A percentile compares a stretch with the other conserved stretches of the same genome.
Evolutionary conservation across 1,284 basidiomycete genomes (phyloP).

Genomic region (Sphaerobolus stellatus): DNA sequence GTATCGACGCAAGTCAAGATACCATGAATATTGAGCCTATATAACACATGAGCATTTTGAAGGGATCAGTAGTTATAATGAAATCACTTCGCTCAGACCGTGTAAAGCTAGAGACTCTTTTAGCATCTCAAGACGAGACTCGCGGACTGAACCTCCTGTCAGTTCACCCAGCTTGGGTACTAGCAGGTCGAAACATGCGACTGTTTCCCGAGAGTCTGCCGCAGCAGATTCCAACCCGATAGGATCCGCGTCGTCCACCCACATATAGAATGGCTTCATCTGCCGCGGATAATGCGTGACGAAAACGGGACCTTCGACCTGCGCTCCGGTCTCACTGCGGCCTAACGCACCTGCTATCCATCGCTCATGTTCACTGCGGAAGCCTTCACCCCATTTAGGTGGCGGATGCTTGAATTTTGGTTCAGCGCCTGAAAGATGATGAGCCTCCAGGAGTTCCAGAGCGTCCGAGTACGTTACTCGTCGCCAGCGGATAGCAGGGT

Average conservation of each 20-base stretch:
- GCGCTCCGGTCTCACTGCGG: background rate
- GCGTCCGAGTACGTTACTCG: slow-evolving; percentile 83
- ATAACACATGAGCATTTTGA: background rate
- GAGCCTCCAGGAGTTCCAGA: slow-evolving; percentile 53
- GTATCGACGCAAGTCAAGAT: slow-evolving; percentile 74
- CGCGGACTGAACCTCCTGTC: slow-evolving; percentile 87
- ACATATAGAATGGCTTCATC: slow-evolving; percentile 98
- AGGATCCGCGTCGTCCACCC: slow-evolving; percentile 56
- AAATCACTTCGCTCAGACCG: slow-evolving; percentile 44
- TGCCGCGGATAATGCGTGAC: slow-evolving; percentile 84
- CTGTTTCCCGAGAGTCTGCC: slow-evolving; percentile 53
- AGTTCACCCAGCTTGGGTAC: slow-evolving; percentile 89
- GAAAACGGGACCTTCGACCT: slow-evolving; percentile 74
- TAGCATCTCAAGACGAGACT: slow-evolving; percentile 71
- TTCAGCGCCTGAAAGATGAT: slow-evolving; percentile 30
- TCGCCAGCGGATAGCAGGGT: slow-evolving; percentile 49
- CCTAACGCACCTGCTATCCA: slow-evolving; percentile 73
- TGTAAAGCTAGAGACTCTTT: slow-evolving; percentile 49
- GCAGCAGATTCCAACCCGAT: too few species aligned
- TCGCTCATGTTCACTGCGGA: slow-evolving; percentile 91
- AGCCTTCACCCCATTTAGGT: slow-evolving; percentile 59
- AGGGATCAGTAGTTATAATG: background rate
- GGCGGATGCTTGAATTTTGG: slow-evolving; percentile 56
- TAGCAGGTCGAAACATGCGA: slow-evolving; percentile 93
- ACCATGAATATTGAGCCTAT: slow-evolving; percentile 55